Percentiles rank a stretch among this genome's conserved stretches.
Conservation (phyloP, 352 stramenopile species). For the Phytophthora multivora region DNA sequence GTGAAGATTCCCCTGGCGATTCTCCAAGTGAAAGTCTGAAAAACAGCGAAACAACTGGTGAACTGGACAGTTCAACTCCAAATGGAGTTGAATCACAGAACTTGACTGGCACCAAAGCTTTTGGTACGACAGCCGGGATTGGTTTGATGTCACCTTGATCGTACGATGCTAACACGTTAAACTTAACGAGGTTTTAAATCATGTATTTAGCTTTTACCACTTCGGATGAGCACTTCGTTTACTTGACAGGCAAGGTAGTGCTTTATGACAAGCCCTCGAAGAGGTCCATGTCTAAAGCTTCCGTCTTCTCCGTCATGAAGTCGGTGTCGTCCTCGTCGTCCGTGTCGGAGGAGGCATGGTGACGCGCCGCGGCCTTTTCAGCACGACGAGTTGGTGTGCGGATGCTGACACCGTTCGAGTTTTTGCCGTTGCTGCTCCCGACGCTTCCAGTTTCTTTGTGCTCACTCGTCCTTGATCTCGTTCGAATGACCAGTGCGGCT, state of each 20-base stretch:
- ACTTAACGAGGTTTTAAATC: neutral
- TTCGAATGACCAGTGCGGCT: conserved; percentile 78
- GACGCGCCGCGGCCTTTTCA: conserved; percentile 25
- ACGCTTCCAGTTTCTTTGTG: conserved; percentile 52
- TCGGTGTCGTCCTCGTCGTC: conserved; percentile 77
- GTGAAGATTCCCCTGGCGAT: neutral
- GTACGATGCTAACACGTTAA: neutral
- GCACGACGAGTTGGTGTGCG: conserved; percentile 40
- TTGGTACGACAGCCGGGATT: neutral
- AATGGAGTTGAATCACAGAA: neutral
- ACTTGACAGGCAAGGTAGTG: conserved; percentile 7
- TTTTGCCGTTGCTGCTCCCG: conserved; percentile 57
- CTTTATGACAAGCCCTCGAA: conserved; percentile 41
- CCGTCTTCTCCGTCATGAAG: conserved; percentile 44
- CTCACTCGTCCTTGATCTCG: conserved; percentile 66
- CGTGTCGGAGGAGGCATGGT: conserved; percentile 62
- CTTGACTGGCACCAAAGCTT: neutral
- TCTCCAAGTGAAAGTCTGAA: neutral
- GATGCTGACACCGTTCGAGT: conserved; percentile 63
- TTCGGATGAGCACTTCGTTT: neutral
- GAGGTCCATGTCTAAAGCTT: conserved; percentile 51
- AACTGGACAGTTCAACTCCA: neutral
- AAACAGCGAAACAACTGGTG: neutral
- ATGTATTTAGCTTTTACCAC: conserved; percentile 1
- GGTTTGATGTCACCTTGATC: conserved; percentile 21